These are phyloP conservation scores for Serendipita sp. DNA, from an alignment of 768 basidiomycete species.

Conservation along the genomic window DNA sequence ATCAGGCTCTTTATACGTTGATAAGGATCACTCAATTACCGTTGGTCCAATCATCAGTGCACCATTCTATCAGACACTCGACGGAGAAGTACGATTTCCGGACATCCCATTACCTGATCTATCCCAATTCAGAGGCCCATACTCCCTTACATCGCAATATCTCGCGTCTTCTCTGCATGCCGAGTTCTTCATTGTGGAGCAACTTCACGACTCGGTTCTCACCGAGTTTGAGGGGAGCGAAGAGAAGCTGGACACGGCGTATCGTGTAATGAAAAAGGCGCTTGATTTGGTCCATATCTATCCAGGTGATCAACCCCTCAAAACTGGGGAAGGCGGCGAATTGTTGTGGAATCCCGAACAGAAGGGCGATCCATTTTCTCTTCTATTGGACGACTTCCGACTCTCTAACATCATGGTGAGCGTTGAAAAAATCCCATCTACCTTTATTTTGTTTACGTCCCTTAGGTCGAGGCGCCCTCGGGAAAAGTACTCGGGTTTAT, in stretches of 20 bases:
- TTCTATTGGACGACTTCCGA: neutral
- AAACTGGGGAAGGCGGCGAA: too few relatives aligned
- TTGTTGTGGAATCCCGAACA: too few relatives aligned
- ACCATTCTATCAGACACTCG: neutral
- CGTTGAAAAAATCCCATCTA: neutral
- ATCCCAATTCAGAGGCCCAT: neutral
- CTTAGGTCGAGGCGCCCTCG: neutral
- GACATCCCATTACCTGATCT: neutral
- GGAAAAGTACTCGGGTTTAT: neutral
- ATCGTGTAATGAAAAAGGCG: neutral
- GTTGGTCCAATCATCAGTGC: neutral
- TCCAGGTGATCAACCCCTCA: neutral
- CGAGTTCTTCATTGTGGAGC: neutral
- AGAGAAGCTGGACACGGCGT: neutral
- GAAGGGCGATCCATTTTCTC: neutral
- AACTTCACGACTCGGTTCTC: neutral
- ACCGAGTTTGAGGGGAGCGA: neutral
- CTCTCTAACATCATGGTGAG: neutral
- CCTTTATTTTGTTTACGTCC: neutral
- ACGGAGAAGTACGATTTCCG: neutral
- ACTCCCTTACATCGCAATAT: neutral
- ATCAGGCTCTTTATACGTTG: neutral
- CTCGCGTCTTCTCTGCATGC: neutral
- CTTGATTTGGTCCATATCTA: neutral
- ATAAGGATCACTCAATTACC: constrained; percentile 13